These are phyloP conservation scores for Torulaspora gathmanii DNA, from an alignment of 805 yeast genomes.

Conservation along the genomic window DNA sequence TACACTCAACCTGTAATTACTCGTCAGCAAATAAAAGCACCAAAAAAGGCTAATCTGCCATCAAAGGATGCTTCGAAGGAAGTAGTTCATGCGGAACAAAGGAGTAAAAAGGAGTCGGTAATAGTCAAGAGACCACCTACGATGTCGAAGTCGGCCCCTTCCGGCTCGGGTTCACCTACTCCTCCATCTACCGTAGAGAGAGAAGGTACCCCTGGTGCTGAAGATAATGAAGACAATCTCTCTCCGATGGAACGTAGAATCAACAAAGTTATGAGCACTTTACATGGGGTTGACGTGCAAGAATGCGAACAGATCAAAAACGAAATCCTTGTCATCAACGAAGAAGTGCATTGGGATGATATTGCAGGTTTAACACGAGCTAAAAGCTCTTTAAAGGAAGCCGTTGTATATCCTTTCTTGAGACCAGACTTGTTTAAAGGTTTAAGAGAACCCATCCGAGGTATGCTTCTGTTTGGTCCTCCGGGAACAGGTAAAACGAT, in stretches of 20 bases:
- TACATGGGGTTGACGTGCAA: slow-evolving; percentile 65
- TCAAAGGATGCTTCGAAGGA: slow-evolving; percentile 2
- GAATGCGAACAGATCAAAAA: slow-evolving; percentile 83
- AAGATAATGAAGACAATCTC: background rate
- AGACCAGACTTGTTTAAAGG: slow-evolving; percentile 92
- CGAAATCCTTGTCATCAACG: slow-evolving; percentile 88
- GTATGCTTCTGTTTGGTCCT: slow-evolving; percentile 94
- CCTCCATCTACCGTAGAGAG: slow-evolving; percentile 4
- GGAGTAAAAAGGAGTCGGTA: slow-evolving; percentile 3
- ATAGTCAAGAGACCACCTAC: slow-evolving; percentile 2
- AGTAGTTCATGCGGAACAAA: background rate
- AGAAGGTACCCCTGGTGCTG: slow-evolving; percentile 8
- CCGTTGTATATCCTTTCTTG: slow-evolving; percentile 93
- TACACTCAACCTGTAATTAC: slow-evolving; percentile 21
- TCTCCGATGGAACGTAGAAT: slow-evolving; percentile 8
- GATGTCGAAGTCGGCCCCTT: slow-evolving; percentile 5
- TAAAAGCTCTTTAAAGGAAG: slow-evolving; percentile 82
- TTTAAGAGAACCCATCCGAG: slow-evolving; percentile 90
- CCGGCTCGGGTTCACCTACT: slow-evolving; percentile 3
- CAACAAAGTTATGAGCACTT: slow-evolving; percentile 27
- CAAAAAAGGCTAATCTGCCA: slow-evolving; percentile 8
- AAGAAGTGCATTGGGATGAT: slow-evolving; percentile 93
- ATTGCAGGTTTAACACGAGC: slow-evolving; percentile 90
- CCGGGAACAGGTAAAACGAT: slow-evolving; percentile 99
- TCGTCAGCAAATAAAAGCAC: slow-evolving; percentile 20